A percentile compares a stretch with the other conserved stretches of the same genome.
These are phyloP conservation scores for Trichoderma asperelloides DNA, from an alignment of 495 filamentous ascomycete genomes.

Conservation along the genomic window DNA sequence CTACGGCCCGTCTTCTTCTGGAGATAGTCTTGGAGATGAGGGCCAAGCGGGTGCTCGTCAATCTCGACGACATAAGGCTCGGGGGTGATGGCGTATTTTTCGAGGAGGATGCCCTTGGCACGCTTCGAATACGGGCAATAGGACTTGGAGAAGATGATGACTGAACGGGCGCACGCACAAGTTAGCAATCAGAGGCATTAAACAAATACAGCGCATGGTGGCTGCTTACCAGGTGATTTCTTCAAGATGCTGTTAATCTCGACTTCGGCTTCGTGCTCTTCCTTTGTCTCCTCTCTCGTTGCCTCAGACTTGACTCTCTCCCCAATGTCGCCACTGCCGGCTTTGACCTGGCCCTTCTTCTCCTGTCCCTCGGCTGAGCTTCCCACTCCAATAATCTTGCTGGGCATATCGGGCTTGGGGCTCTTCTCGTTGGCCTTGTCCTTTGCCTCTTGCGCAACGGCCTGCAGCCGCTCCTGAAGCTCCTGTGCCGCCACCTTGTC, in stretches of 20 bases:
- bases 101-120: slow-evolving; percentile 75
- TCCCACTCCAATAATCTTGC: slow-evolving; percentile 38
- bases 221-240: slow-evolving; percentile 63
- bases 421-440: slow-evolving; percentile 44
- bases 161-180: slow-evolving; percentile 28
- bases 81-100: slow-evolving; percentile 74
- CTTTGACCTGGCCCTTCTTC: slow-evolving; percentile 21
- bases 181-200: slow-evolving; percentile 3
- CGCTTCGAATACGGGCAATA: slow-evolving; percentile 78
- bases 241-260: slow-evolving; percentile 72
- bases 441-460: slow-evolving; percentile 48
- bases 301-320: slow-evolving; percentile 6
- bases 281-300: slow-evolving; percentile 35
- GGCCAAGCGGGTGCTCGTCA: slow-evolving; percentile 68
- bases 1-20: slow-evolving; percentile 62
- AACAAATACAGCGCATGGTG: neutral
- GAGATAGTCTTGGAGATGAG: slow-evolving; percentile 58
- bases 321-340: slow-evolving; percentile 20
- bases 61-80: slow-evolving; percentile 84
- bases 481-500: slow-evolving; percentile 29
- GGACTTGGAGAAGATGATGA: slow-evolving; percentile 92
- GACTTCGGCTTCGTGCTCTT: slow-evolving; percentile 47
- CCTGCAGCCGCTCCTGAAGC: slow-evolving; percentile 35
- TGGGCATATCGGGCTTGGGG: slow-evolving; percentile 43
- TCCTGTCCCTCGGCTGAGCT: slow-evolving; percentile 59